These are phyloP conservation scores for Amanita pallidorosea DNA, from an alignment of 768 basidiomycete species.

Conservation along the genomic window DNA sequence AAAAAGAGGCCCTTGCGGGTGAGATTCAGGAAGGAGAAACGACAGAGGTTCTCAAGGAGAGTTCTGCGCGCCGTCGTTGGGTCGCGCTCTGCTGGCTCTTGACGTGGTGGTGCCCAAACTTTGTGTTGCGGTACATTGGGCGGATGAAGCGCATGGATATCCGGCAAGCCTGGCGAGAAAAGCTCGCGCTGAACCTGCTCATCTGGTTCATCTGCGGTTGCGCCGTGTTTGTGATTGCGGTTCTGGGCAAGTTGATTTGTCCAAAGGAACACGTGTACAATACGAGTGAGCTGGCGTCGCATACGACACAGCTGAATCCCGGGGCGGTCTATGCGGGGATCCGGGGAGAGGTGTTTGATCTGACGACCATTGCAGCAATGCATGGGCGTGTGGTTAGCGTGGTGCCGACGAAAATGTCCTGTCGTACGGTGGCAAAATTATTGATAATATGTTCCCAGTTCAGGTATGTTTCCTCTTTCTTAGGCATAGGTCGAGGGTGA, in stretches of 20 bases:
- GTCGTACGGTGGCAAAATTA: conserved; percentile 76
- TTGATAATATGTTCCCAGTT: conserved; percentile 83
- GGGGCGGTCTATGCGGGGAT: conserved; percentile 76
- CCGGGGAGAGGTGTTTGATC: conserved; percentile 92
- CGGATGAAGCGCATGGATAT: conserved; percentile 93
- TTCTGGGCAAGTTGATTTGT: conserved; percentile 83
- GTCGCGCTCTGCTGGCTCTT: conserved; percentile 78
- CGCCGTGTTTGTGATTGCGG: conserved; percentile 86
- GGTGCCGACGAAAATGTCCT: conserved; percentile 53
- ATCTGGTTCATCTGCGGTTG: conserved; percentile 92
- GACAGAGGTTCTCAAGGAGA: conserved; percentile 78
- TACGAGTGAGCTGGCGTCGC: conserved; percentile 58
- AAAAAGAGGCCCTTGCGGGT: conserved; percentile 78
- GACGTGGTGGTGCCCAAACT: conserved; percentile 86
- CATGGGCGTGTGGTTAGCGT: conserved; percentile 65
- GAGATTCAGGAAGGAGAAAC: conserved; percentile 85
- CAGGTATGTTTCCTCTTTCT: conserved; percentile 39
- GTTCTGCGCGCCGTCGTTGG: conserved; percentile 76
- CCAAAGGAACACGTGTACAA: conserved; percentile 92
- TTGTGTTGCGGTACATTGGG: conserved; percentile 57
- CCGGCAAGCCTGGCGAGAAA: conserved; percentile 95
- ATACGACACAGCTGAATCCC: conserved; percentile 50
- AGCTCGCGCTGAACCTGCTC: conserved; percentile 86
- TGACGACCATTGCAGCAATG: conserved; percentile 52
- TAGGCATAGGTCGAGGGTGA: not conserved